Evolutionary conservation across 1,139 yeast species (phyloP).

Genomic region (Scheffersomyces cryptocercus): DNA sequence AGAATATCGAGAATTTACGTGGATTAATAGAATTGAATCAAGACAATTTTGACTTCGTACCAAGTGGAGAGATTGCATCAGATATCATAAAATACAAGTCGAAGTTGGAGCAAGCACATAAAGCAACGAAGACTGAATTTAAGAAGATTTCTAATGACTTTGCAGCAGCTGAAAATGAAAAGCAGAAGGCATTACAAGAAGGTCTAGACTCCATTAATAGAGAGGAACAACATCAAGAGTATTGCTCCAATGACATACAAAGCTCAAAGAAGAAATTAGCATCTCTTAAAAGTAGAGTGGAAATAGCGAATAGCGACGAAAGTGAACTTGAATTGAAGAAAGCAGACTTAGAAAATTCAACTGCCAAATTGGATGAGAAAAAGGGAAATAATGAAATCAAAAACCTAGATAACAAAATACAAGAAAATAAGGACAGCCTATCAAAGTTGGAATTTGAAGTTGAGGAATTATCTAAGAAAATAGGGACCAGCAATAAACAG

Average conservation of each 20-base stretch:
- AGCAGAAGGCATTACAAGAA: conserved; percentile 12
- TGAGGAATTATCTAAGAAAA: conserved; percentile 54
- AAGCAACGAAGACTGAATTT: conserved; percentile 3
- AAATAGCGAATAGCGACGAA: conserved; percentile 39
- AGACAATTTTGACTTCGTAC: conserved; percentile 4
- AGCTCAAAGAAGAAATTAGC: conserved; percentile 30
- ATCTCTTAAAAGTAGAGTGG: conserved; percentile 35
- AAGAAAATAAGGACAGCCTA: conserved; percentile 38
- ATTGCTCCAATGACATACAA: conserved; percentile 36
- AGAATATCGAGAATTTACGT: conserved; percentile 22
- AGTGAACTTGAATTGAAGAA: conserved; percentile 39
- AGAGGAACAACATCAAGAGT: conserved; percentile 41
- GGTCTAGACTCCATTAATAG: conserved; percentile 37
- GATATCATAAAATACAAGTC: conserved; percentile 4
- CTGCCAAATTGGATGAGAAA: conserved; percentile 26
- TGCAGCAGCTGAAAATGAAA: conserved; percentile 8
- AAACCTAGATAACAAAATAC: conserved; percentile 35
- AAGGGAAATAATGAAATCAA: conserved; percentile 30
- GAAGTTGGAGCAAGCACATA: conserved; percentile 1
- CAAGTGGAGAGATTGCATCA: conserved; percentile 2
- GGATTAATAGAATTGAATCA: conserved; percentile 11
- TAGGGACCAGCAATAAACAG: conserved; percentile 55
- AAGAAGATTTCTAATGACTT: conserved; percentile 2
- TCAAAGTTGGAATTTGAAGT: conserved; percentile 49
- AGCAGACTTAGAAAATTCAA: conserved; percentile 34